phyloP scores from a whole-genome alignment of 495 filamentous ascomycete species.

The Glarea lozoyensis region DNA sequence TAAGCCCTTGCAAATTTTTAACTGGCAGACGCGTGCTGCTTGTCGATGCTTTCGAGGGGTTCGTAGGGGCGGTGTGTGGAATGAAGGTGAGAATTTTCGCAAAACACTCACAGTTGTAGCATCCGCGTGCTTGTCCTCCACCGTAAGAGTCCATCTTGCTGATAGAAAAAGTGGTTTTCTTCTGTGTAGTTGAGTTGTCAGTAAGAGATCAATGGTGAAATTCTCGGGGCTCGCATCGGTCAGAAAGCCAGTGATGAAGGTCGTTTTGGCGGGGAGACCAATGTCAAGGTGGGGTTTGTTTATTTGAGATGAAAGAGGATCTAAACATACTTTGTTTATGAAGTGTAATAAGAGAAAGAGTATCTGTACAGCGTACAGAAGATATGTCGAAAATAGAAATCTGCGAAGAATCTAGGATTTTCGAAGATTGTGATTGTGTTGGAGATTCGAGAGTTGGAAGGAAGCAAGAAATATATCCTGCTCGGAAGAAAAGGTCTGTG shows the following conservation, averaged over 20 bases:
- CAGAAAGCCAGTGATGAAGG: no score
- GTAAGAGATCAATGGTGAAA: no score
- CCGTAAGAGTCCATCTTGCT: conserved; percentile 35
- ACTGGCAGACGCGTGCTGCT: no score
- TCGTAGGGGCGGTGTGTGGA: no score
- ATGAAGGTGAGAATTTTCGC: conserved; percentile 14
- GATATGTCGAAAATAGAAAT: no score
- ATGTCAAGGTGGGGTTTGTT: conserved; percentile 1
- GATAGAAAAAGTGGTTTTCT: conserved; percentile 21
- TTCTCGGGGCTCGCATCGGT: no score
- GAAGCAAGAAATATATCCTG: neutral
- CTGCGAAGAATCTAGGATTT: no score
- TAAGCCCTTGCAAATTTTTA: no score
- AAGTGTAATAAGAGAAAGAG: neutral
- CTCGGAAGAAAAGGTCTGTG: neutral
- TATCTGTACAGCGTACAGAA: no score
- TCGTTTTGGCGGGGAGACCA: no score
- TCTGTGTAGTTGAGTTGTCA: conserved; percentile 3
- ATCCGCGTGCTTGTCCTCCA: conserved; percentile 41
- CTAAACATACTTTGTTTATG: neutral
- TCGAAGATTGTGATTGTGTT: neutral
- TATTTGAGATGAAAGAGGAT: neutral
- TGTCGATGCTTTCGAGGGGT: no score
- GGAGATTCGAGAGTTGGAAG: neutral
- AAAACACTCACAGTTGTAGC: conserved; percentile 69